phyloP scores from a whole-genome alignment of 2,329 filamentous ascomycete genomes.

The Fusarium miscanthi region DNA sequence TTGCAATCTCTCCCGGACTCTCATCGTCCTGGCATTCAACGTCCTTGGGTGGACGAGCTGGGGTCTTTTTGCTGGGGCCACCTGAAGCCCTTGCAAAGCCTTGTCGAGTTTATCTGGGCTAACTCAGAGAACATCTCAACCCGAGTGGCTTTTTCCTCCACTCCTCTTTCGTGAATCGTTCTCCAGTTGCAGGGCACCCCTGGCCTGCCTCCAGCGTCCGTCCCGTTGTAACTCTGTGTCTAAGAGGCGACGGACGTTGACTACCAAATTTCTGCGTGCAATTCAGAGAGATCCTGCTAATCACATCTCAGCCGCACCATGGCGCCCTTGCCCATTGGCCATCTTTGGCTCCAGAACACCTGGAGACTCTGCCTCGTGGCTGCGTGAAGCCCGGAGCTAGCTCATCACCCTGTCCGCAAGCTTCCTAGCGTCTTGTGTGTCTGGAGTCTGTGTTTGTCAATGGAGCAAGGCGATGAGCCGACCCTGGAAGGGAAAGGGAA shows the following conservation, averaged over 20 bases:
- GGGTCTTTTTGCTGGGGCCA: constrained; percentile 17
- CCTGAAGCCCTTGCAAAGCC: constrained; percentile 28
- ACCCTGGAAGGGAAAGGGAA: constrained; percentile 14
- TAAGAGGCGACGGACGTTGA: constrained; percentile 19
- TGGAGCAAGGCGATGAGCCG: constrained; percentile 29
- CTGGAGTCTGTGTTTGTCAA: constrained; percentile 15
- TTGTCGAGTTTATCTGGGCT: constrained; percentile 20
- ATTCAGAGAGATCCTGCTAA: constrained; percentile 18
- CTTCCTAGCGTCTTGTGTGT: constrained; percentile 32
- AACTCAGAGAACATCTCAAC: constrained; percentile 2
- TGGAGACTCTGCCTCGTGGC: constrained; percentile 39
- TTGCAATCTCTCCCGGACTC: constrained; percentile 2
- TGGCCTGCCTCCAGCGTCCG: constrained; percentile 5
- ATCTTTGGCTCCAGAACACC: not conserved
- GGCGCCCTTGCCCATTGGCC: constrained; percentile 30
- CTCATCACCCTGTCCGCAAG: constrained; percentile 28
- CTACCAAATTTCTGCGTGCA: constrained; percentile 20
- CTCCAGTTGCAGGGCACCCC: constrained; percentile 17
- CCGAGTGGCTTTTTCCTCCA: constrained; percentile 21
- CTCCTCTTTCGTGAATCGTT: constrained; percentile 14
- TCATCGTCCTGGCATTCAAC: constrained; percentile 7
- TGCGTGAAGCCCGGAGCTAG: constrained; percentile 24
- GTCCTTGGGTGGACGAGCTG: constrained; percentile 4
- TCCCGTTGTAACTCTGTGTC: constrained; percentile 15
- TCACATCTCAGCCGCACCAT: constrained; percentile 42